A percentile compares a stretch with the other conserved stretches of the same genome.
These are phyloP conservation scores for Fusarium praegraminearum DNA, from an alignment of 2,329 filamentous ascomycete genomes.

Conservation along the genomic window DNA sequence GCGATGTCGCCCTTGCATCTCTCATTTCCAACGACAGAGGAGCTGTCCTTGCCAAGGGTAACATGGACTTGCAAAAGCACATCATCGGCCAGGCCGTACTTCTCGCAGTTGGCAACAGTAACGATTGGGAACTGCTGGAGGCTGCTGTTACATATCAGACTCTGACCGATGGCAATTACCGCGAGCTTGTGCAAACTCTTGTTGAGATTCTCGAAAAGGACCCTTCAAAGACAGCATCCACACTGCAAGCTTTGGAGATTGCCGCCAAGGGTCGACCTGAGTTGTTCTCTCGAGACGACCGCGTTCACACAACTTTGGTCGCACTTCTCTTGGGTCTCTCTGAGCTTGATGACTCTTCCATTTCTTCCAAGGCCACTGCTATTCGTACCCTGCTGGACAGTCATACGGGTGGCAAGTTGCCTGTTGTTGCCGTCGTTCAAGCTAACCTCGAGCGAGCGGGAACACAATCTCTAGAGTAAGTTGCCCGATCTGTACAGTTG, in stretches of 20 bases:
- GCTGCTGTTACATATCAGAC: conserved; percentile 59
- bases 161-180: conserved; percentile 53
- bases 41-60: conserved; percentile 54
- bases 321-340: conserved; percentile 66
- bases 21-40: conserved; percentile 62
- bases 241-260: conserved; percentile 62
- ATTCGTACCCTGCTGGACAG: conserved; percentile 62
- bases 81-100: conserved; percentile 57
- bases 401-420: conserved; percentile 56
- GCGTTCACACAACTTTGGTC: conserved; percentile 63
- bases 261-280: conserved; percentile 60
- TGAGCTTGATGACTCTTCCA: conserved; percentile 58
- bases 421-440: conserved; percentile 65
- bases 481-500: background rate
- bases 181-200: conserved; percentile 52
- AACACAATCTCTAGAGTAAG: conserved; percentile 64
- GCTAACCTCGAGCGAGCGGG: conserved; percentile 65
- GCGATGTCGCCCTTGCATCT: conserved; percentile 54
- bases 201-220: conserved; percentile 50
- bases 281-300: conserved; percentile 59
- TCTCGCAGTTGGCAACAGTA: conserved; percentile 51
- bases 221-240: conserved; percentile 45
- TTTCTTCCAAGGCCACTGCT: conserved; percentile 57
- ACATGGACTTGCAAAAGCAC: conserved; percentile 60
- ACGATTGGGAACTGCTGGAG: conserved; percentile 62